A percentile compares a stretch with the other conserved stretches of the same genome.
phyloP scores from a whole-genome alignment of 192 early-diverging fungal species.

The Glomus cerebriforme region DNA sequence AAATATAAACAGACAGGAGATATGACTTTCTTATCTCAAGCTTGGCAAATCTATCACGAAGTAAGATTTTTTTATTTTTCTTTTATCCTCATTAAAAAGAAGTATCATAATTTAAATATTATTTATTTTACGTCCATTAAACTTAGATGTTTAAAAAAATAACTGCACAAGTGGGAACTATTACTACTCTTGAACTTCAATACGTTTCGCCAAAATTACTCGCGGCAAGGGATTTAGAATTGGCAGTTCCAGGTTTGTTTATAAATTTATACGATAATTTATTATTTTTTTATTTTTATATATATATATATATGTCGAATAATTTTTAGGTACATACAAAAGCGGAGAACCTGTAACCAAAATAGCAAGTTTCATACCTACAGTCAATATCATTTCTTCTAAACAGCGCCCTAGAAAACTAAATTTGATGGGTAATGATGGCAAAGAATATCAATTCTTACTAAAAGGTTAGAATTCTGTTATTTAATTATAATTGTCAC shows the following conservation, averaged over 20 bases:
- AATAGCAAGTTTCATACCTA: constrained; percentile 84
- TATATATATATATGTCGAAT: neutral
- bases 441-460: constrained; percentile 85
- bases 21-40: constrained; percentile 84
- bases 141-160: constrained; percentile 70
- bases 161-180: constrained; percentile 76
- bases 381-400: constrained; percentile 82
- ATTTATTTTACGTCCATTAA: neutral
- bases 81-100: neutral
- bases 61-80: constrained; percentile 33
- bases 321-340: constrained; percentile 67
- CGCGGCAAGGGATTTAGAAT: constrained; percentile 79
- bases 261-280: constrained; percentile 3
- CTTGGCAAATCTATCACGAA: constrained; percentile 91
- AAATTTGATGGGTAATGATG: constrained; percentile 85
- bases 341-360: constrained; percentile 83
- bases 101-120: neutral
- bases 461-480: constrained; percentile 64
- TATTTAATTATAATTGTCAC: neutral
- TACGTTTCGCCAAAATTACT: constrained; percentile 88
- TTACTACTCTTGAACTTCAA: constrained; percentile 83
- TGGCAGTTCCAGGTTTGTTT: constrained; percentile 79
- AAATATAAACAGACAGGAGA: constrained; percentile 76
- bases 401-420: constrained; percentile 91
- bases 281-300: neutral